Conservation (phyloP, 306 rosid species). For the Quercus dentata region DNA sequence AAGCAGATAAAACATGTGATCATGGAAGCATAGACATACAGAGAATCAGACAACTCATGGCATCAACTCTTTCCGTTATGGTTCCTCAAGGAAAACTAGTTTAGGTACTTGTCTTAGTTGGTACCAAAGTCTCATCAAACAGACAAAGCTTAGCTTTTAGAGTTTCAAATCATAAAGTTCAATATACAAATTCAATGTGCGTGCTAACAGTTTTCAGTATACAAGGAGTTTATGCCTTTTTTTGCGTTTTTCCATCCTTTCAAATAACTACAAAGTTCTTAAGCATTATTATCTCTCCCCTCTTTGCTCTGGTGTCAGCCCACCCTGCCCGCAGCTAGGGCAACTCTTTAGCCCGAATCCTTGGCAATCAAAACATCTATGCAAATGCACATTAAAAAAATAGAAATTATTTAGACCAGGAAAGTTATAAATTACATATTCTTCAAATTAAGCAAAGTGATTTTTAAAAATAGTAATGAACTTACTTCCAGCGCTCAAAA, state of each 20-base stretch:
- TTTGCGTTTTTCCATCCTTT: background rate
- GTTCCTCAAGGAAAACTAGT: background rate
- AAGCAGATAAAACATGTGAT: too few species aligned
- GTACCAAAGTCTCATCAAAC: background rate
- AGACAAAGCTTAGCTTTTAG: background rate
- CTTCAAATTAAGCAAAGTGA: background rate
- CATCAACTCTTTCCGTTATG: background rate
- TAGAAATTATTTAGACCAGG: background rate
- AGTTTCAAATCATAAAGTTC: background rate
- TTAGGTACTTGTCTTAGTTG: background rate
- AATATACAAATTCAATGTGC: background rate
- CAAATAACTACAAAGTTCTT: background rate
- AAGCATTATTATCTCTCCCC: constrained; percentile 65
- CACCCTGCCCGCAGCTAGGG: constrained; percentile 77
- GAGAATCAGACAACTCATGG: too few species aligned
- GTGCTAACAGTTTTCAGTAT: background rate
- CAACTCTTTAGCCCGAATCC: constrained; percentile 87
- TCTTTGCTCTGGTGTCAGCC: constrained; percentile 88
- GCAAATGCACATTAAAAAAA: background rate
- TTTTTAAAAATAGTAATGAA: background rate
- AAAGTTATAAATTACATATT: background rate
- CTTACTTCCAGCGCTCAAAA: constrained; percentile 95
- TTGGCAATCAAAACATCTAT: constrained; percentile 83
- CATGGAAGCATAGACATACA: too few species aligned
- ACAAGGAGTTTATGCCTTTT: background rate